These are phyloP conservation scores for Penicillium crystallinum DNA, from an alignment of 495 filamentous ascomycete genomes.

Conservation along the genomic window DNA sequence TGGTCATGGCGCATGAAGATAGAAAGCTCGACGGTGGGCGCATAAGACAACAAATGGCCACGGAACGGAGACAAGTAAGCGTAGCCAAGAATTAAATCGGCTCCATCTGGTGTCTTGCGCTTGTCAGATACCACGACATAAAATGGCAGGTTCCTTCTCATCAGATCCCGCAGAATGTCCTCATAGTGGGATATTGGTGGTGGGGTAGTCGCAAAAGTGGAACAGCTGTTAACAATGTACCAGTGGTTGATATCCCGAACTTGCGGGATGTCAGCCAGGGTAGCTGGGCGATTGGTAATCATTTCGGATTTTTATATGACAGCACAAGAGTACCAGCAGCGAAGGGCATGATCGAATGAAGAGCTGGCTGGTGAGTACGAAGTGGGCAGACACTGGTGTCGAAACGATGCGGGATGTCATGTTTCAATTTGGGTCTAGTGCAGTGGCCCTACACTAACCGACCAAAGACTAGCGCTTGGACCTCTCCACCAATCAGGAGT, in stretches of 20 bases:
- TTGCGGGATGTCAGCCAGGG: slow-evolving; percentile 18
- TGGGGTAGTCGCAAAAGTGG: slow-evolving; percentile 22
- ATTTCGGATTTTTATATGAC: neutral
- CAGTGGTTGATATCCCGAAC: slow-evolving; percentile 25
- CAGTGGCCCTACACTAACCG: neutral
- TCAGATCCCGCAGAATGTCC: slow-evolving; percentile 14
- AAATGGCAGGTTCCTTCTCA: slow-evolving; percentile 19
- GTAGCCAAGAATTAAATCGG: slow-evolving; percentile 22
- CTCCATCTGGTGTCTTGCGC: neutral
- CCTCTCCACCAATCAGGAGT: neutral
- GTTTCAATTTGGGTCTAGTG: neutral
- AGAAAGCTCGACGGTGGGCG: slow-evolving; percentile 24
- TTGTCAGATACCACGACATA: slow-evolving; percentile 18
- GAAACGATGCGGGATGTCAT: slow-evolving; percentile 1
- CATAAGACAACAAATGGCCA: slow-evolving; percentile 23
- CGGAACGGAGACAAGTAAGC: slow-evolving; percentile 24
- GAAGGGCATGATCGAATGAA: neutral
- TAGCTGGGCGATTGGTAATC: slow-evolving; percentile 14
- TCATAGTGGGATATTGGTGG: slow-evolving; percentile 15
- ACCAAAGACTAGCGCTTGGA: neutral
- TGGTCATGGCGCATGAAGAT: slow-evolving; percentile 26
- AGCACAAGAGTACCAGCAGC: neutral
- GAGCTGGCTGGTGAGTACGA: neutral
- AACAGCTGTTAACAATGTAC: slow-evolving; percentile 25
- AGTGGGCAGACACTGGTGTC: neutral